Conservation (phyloP, 1,284 basidiomycete genomes). For the Fomitopsis pinicola region DNA sequence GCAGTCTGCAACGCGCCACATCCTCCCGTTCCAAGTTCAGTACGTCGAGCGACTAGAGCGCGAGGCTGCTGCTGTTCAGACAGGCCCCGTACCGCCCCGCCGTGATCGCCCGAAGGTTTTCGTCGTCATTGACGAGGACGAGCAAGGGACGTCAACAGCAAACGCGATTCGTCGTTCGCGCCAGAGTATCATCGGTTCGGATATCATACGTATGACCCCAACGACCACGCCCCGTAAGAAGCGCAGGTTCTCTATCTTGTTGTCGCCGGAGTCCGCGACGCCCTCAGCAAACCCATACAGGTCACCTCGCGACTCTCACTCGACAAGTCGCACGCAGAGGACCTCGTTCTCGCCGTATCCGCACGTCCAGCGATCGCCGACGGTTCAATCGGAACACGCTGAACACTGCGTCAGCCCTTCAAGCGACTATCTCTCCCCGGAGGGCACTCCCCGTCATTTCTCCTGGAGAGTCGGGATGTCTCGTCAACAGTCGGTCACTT, state of each 20-base stretch:
- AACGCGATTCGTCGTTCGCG: not conserved
- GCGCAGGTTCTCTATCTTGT: constrained; percentile 13
- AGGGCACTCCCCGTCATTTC: constrained; percentile 6
- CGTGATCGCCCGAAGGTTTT: constrained; percentile 15
- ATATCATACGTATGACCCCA: constrained; percentile 24
- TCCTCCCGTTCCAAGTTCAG: constrained; percentile 20
- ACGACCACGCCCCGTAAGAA: constrained; percentile 3
- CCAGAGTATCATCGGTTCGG: constrained; percentile 26
- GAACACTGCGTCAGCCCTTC: not conserved
- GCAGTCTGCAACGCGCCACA: constrained; percentile 6
- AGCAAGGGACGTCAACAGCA: not conserved
- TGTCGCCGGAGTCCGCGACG: constrained; percentile 12
- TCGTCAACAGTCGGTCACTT: constrained; percentile 13
- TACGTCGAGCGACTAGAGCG: constrained; percentile 13
- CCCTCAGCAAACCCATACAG: constrained; percentile 11
- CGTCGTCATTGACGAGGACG: constrained; percentile 15
- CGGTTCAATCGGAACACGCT: not conserved
- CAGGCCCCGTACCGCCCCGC: constrained; percentile 14
- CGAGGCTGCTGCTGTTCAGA: constrained; percentile 8
- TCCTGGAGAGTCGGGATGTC: constrained; percentile 10
- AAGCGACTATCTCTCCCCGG: constrained; percentile 9
- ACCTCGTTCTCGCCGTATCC: constrained; percentile 1
- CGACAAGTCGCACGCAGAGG: constrained; percentile 10
- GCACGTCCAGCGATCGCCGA: not conserved
- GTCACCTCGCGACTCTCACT: constrained; percentile 2